Evolutionary conservation across 345 rosid genomes (phyloP).

Genomic region (Orychophragmus violaceus): DNA sequence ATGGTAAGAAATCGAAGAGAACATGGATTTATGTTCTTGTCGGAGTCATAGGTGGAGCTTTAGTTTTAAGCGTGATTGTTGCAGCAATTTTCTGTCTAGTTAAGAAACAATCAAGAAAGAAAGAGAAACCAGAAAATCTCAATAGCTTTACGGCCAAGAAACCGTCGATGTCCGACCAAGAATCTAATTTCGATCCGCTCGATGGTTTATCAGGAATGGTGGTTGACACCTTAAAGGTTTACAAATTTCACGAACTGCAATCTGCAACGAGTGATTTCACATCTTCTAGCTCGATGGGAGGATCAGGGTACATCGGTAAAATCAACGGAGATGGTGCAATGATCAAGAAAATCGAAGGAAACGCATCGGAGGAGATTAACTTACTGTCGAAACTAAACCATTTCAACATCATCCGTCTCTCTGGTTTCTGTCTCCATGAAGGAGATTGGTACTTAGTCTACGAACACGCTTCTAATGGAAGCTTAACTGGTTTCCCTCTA

Average conservation of each 20-base stretch:
- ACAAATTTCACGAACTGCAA: constrained; percentile 51
- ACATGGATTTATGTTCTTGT: constrained; percentile 54
- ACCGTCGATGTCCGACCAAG: constrained; percentile 15
- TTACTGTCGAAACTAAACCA: constrained; percentile 61
- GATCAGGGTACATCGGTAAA: constrained; percentile 55
- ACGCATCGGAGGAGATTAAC: constrained; percentile 61
- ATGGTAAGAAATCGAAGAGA: constrained; percentile 27
- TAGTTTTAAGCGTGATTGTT: constrained; percentile 26
- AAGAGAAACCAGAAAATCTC: constrained; percentile 18
- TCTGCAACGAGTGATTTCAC: constrained; percentile 65
- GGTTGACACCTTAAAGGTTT: constrained; percentile 52
- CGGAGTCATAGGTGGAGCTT: constrained; percentile 49
- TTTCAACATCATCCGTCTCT: constrained; percentile 60
- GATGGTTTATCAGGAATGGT: constrained; percentile 44
- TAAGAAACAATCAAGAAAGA: constrained; percentile 21
- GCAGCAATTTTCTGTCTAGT: constrained; percentile 26
- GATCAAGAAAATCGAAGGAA: constrained; percentile 65
- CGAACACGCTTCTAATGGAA: constrained; percentile 64
- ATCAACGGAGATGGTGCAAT: constrained; percentile 65
- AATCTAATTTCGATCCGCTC: constrained; percentile 33
- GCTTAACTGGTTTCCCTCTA: no score
- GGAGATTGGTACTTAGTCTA: constrained; percentile 73
- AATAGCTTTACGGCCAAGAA: constrained; percentile 33
- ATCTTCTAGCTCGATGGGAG: constrained; percentile 40
- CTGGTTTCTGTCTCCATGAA: constrained; percentile 58